Evolutionary conservation across 768 basidiomycete species (phyloP).

Genomic region (Holtermanniella nyarrowii): DNA sequence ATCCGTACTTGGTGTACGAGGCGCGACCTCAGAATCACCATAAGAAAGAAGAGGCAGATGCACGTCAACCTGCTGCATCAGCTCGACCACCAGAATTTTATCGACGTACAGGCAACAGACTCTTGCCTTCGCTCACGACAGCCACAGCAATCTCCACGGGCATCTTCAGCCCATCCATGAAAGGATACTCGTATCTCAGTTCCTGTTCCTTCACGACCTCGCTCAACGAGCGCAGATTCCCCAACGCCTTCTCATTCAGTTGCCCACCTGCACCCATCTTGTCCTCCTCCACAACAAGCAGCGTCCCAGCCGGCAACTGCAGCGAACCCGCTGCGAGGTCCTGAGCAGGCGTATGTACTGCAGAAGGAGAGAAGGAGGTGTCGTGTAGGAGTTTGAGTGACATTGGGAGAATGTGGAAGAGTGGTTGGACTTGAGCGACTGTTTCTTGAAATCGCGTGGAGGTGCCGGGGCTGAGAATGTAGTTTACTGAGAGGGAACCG

Average conservation of each 20-base stretch:
- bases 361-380: slow-evolving; percentile 15
- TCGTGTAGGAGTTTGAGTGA: slow-evolving; percentile 24
- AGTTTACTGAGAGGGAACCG: slow-evolving; percentile 33
- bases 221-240: slow-evolving; percentile 28
- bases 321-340: slow-evolving; percentile 30
- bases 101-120: slow-evolving; percentile 31
- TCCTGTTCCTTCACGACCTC: slow-evolving; percentile 25
- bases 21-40: background rate
- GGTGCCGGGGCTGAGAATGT: slow-evolving; percentile 9
- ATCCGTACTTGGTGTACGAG: background rate
- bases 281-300: slow-evolving; percentile 32
- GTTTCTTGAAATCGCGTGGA: background rate
- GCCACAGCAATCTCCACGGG: slow-evolving; percentile 24
- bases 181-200: slow-evolving; percentile 37
- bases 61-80: slow-evolving; percentile 11
- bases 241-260: slow-evolving; percentile 31
- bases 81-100: background rate
- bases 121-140: slow-evolving; percentile 34
- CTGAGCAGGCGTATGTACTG: slow-evolving; percentile 11
- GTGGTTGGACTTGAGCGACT: slow-evolving; percentile 14
- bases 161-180: slow-evolving; percentile 37
- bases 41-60: slow-evolving; percentile 6
- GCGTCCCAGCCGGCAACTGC: slow-evolving; percentile 28
- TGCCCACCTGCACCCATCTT: slow-evolving; percentile 33
- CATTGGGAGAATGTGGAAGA: slow-evolving; percentile 17